A percentile compares a stretch with the other conserved stretches of the same genome.
phyloP scores from a whole-genome alignment of 805 yeast genomes.

The Wickerhamiella nectarea region DNA sequence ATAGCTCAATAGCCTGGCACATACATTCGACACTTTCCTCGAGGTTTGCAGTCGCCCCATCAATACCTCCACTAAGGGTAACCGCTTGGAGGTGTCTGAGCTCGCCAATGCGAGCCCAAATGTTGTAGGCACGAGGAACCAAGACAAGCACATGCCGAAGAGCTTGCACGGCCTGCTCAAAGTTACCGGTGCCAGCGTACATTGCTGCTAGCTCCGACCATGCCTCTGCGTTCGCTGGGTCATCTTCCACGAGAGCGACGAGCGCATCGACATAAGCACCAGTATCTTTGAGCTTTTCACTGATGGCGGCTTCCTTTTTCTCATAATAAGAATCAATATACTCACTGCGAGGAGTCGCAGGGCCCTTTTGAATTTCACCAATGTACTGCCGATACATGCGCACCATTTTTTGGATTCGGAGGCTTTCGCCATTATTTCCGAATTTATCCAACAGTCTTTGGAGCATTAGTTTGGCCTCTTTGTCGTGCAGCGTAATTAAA shows the following conservation, averaged over 20 bases:
- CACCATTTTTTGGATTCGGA: constrained; percentile 31
- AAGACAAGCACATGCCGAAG: constrained; percentile 56
- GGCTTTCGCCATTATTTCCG: constrained; percentile 33
- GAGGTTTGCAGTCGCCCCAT: constrained; percentile 16
- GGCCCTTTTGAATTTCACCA: constrained; percentile 42
- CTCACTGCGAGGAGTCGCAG: constrained; percentile 22
- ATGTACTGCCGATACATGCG: constrained; percentile 23
- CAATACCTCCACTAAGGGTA: constrained; percentile 12
- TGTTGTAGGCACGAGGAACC: constrained; percentile 56
- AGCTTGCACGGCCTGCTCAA: constrained; percentile 51
- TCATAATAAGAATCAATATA: constrained; percentile 16
- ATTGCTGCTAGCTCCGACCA: constrained; percentile 67
- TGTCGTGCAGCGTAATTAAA: constrained; percentile 47
- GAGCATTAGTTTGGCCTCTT: constrained; percentile 54
- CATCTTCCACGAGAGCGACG: constrained; percentile 40
- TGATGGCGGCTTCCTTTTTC: not conserved
- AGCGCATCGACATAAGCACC: constrained; percentile 41
- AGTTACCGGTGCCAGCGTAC: constrained; percentile 49
- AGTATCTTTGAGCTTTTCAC: constrained; percentile 18
- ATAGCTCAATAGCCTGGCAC: constrained; percentile 62
- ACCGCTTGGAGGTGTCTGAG: constrained; percentile 21
- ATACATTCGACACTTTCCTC: constrained; percentile 32
- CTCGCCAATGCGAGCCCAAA: constrained; percentile 53
- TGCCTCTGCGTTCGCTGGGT: constrained; percentile 61
- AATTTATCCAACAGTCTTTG: constrained; percentile 57